Conservation (phyloP, 495 filamentous ascomycete species). For the Platismatia glauca region DNA sequence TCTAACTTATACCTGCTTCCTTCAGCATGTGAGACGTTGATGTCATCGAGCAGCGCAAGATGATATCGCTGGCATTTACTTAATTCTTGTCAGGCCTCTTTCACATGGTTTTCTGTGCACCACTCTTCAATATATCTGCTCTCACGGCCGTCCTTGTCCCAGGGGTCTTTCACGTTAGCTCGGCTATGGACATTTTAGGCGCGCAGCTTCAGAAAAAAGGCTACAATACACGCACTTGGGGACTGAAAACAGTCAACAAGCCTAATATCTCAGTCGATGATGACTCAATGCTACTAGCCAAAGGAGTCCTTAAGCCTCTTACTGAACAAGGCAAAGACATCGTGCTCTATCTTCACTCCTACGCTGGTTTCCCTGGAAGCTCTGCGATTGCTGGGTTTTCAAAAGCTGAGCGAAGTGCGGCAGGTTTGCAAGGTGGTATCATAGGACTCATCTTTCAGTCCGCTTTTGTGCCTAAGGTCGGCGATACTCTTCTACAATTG, state of each 20-base stretch:
- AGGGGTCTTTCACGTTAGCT: conserved; percentile 25
- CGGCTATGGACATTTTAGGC: conserved; percentile 25
- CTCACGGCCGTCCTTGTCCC: conserved; percentile 28
- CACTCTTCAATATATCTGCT: conserved; percentile 8
- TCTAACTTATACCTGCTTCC: neutral
- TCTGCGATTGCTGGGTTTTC: conserved; percentile 29
- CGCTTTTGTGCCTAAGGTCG: conserved; percentile 24
- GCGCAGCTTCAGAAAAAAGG: conserved; percentile 19
- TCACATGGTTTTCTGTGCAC: neutral
- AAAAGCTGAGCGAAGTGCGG: conserved; percentile 21
- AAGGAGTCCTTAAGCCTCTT: conserved; percentile 6
- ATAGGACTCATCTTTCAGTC: conserved; percentile 27
- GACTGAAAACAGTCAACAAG: conserved; percentile 25
- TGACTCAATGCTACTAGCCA: conserved; percentile 18
- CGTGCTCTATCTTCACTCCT: conserved; percentile 33
- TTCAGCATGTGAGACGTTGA: neutral
- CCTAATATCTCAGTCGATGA: conserved; percentile 13
- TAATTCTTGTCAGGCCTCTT: neutral
- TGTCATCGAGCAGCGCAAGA: neutral
- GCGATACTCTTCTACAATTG: conserved; percentile 7
- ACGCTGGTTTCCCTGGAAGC: conserved; percentile 31
- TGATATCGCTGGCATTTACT: neutral
- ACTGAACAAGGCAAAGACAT: conserved; percentile 31
- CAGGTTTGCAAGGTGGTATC: conserved; percentile 26
- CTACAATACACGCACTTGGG: conserved; percentile 17